Base-by-base conservation (phyloP, 345 rosid genomes). In the Citrus trifoliata region DNA sequence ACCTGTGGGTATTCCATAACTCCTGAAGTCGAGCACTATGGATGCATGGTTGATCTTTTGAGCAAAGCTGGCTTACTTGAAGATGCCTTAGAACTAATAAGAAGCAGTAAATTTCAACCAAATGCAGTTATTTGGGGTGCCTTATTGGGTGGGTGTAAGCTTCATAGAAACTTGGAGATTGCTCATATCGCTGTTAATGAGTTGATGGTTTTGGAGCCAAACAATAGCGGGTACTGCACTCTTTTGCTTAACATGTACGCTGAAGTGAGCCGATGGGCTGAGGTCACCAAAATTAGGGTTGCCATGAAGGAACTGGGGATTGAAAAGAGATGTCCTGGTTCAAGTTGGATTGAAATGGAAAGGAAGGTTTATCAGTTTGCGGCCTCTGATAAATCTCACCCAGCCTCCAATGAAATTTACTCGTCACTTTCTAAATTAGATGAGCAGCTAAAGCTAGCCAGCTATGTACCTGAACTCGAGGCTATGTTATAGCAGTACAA, bases 111-210 rank as follows among this genome's bases (percentile, higher is more conserved):
- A 5, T 46, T 81, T 37, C 78, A 88, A 81, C 89, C 94, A 55
- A 93, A 95, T 76, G 87, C 94, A 18, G 88, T 89, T 82, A 86
- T 95, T 33, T 92, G 98, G 97, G 94, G 97, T 61, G 86, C 94
- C 19, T 79, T 95, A 84, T 78, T 93, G 74, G 83, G 89, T 38
- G 98, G 94, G 24, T 95, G 95, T 72, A 92, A 83, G 78, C 83
- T 90, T 74, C 91, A 93, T 76, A 85, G 82, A 81, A 93, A 92
- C 81, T 69, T 89, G 72, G 85, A 87, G 88, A 84, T 89, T 75
- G 98, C 93, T 68, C 78, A 82, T 71, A 46, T 89, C 32, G 91
- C 94, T 35, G 84, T 84, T 56, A 69, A 85, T 24, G 82, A 87
- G 70, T 78, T 95, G 87, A 84, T 80, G 87, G 82, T 84, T 79